Conservation (phyloP, 192 early-diverging fungal species). For the Coemansia sp. region DNA sequence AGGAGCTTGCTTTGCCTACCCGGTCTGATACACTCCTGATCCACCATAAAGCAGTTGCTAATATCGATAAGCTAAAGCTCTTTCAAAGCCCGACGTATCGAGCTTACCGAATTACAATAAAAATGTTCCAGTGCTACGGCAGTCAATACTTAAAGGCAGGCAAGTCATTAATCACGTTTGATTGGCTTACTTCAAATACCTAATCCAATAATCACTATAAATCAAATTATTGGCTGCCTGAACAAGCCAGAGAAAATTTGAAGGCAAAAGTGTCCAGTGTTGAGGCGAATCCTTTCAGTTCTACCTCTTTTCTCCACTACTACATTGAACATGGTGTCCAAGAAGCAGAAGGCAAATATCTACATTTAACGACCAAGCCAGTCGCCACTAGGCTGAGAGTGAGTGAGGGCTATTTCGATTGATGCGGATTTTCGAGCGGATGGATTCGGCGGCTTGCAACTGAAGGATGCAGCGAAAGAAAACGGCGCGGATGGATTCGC, state of each 20-base stretch:
- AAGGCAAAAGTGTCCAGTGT: neutral
- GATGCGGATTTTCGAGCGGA: conserved; percentile 5
- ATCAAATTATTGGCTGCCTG: neutral
- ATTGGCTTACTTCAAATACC: neutral
- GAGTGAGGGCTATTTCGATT: conserved; percentile 1
- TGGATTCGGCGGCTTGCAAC: conserved; percentile 9
- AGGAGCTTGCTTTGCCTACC: conserved; percentile 71
- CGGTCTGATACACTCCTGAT: conserved; percentile 96
- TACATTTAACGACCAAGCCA: neutral
- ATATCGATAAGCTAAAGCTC: conserved; percentile 88
- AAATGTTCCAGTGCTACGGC: too few relatives aligned
- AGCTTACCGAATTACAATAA: too few relatives aligned
- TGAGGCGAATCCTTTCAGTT: conserved; percentile 8
- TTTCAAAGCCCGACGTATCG: too few relatives aligned
- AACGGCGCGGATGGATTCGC: neutral
- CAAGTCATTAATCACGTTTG: neutral
- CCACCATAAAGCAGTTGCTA: conserved; percentile 95
- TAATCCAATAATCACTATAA: neutral
- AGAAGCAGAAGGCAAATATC: conserved; percentile 55
- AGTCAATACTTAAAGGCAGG: too few relatives aligned
- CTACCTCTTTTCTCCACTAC: conserved; percentile 44
- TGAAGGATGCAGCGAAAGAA: conserved; percentile 4
- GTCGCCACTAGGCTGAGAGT: neutral
- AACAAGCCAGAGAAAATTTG: neutral
- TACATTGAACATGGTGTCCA: conserved; percentile 49